Percentiles rank a stretch among this genome's conserved stretches.
Conservation (phyloP, 352 stramenopile species). For the Phytophthora tentaculata region DNA sequence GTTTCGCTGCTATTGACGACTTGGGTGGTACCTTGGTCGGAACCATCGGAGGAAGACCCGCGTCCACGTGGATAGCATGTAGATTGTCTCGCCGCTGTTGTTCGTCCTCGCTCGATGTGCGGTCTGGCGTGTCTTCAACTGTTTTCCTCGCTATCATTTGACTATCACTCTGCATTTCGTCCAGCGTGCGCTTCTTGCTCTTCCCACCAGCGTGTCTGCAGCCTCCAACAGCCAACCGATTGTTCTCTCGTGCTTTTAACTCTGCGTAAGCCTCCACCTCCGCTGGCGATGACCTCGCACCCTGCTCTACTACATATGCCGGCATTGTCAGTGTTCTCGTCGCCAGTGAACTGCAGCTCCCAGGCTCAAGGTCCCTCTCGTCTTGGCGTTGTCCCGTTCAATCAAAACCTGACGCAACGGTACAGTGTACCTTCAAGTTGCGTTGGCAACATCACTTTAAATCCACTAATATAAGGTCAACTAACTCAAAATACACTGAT, state of each 20-base stretch:
- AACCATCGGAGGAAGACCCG: conserved; percentile 5
- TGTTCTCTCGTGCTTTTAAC: not conserved
- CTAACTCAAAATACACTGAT: not conserved
- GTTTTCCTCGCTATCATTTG: not conserved
- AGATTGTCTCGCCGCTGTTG: conserved; percentile 1
- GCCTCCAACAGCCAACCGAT: conserved; percentile 2
- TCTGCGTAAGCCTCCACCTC: not conserved
- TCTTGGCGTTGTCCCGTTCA: not conserved
- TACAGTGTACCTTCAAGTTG: conserved; percentile 8
- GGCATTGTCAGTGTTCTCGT: conserved; percentile 4
- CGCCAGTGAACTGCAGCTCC: conserved; percentile 7
- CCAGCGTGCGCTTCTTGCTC: conserved; percentile 7
- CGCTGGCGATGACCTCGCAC: not conserved
- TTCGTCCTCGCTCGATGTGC: conserved; percentile 33
- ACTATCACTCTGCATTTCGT: conserved; percentile 21
- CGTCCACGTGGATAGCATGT: not conserved
- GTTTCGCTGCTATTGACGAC: not conserved
- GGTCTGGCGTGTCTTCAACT: conserved; percentile 17
- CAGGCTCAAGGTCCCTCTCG: not conserved
- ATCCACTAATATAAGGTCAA: not conserved
- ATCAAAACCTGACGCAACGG: conserved; percentile 2
- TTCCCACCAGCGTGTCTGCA: not conserved
- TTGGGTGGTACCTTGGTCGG: conserved; percentile 5
- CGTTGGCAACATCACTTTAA: not conserved
- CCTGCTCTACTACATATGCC: not conserved